Base-by-base conservation (phyloP, 176 grass and related monocot species). In the Melocanna baccifera region DNA sequence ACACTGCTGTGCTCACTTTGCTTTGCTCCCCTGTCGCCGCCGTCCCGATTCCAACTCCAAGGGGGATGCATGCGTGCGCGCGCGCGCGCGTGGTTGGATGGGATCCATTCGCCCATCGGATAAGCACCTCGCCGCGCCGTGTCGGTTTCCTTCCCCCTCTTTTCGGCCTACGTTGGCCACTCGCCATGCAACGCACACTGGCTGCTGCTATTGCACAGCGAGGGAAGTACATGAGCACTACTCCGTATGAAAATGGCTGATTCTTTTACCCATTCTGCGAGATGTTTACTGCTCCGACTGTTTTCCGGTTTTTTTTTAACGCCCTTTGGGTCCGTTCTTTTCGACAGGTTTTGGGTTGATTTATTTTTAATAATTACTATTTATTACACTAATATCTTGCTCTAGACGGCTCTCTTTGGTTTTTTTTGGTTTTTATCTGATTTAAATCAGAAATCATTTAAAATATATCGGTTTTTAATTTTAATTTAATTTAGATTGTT, bases 61-160 rank as follows among this genome's bases (percentile, higher is more conserved):
- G 67, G 83, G 76, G 87, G 59, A 84, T 84, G 86, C 47, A 87
- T 3, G 47, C 39, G 59, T 10, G 12, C 62, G 40, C 1, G 47
- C 37, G 58, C 6, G 12, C 62, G 40, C 71, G 45, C 56, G n/a
- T 56, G 29, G 73, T 22, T 53, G 71, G 79, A 53, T 64, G 73
- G 73, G 63, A 83, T 9, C 51, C 41, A 19, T 32, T 64, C 30
- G 20, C 56, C 39, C 25, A 66, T 23, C 19, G 34, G 26, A 59
- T 58, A 68, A 61, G 43, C 71, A 63, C 22, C 23, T 26, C 22
- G n/a, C n/a, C 57, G n/a, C 3, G 57, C n/a, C 13, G 8, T 19
- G 23, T 85, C 19, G 16, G n/a, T 85, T 73, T 66, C 29, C 81
- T 26, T 30, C 13, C 0, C 0, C 13, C 18, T 18, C 48, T 56